Evolutionary conservation across 208 protist species (phyloP).

Genomic region (Leishmania amazonensis): DNA sequence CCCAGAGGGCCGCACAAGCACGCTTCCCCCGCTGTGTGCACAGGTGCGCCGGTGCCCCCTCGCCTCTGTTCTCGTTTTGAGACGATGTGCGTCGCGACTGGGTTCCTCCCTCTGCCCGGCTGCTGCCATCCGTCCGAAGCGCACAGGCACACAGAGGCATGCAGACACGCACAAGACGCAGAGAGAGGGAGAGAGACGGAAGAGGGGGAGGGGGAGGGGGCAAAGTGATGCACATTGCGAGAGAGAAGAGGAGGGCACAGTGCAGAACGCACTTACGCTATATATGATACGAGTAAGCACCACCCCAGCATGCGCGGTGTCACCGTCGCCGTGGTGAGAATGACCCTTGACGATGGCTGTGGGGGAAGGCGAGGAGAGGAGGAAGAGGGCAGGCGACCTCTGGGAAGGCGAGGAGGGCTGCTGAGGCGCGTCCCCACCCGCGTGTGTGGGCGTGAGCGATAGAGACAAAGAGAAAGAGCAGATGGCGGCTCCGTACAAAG

Average conservation of each 20-base stretch:
- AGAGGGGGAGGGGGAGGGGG: neutral
- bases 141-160: neutral
- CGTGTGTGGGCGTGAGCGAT: neutral
- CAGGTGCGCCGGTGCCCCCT: neutral
- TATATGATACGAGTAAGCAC: neutral
- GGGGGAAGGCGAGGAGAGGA: neutral
- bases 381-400: neutral
- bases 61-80: neutral
- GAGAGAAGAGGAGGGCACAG: neutral
- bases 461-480: slow-evolving; percentile 14
- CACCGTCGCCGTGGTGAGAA: neutral
- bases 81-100: neutral
- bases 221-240: neutral
- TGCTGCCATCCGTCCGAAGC: neutral
- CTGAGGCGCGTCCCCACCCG: neutral
- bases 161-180: neutral
- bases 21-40: neutral
- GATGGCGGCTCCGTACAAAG: neutral
- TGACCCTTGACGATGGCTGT: neutral
- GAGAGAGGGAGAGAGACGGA: neutral
- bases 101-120: neutral
- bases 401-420: neutral
- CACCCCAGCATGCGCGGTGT: neutral
- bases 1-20: neutral
- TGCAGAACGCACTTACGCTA: neutral